A percentile compares a stretch with the other conserved stretches of the same genome.
Conservation (phyloP, 805 yeast species). For the Yamadazyma phyllophila region DNA sequence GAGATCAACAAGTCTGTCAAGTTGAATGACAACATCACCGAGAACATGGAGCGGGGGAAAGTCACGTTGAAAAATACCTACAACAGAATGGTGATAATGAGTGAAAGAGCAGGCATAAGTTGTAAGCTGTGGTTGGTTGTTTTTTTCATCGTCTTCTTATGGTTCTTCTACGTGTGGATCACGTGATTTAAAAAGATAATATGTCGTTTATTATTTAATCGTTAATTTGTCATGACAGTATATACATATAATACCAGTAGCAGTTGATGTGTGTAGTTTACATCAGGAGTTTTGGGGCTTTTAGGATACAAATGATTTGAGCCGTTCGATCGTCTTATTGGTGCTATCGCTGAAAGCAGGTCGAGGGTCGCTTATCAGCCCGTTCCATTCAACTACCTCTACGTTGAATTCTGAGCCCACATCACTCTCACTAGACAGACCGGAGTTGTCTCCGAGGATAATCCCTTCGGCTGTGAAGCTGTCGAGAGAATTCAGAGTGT, state of each 20-base stretch:
- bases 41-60: conserved; percentile 38
- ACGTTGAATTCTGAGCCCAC: neutral
- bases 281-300: neutral
- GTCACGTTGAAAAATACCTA: conserved; percentile 41
- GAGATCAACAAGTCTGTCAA: conserved; percentile 42
- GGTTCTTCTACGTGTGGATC: conserved; percentile 44
- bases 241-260: neutral
- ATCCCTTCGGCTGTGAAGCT: conserved; percentile 3
- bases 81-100: conserved; percentile 44
- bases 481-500: conserved; percentile 2
- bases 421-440: neutral
- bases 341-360: neutral
- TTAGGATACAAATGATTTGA: conserved; percentile 1
- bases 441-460: conserved; percentile 1
- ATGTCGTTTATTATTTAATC: neutral
- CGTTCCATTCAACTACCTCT: neutral
- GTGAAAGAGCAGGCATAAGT: conserved; percentile 44
- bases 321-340: conserved; percentile 1
- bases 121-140: conserved; percentile 46
- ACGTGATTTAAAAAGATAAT: conserved; percentile 3
- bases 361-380: neutral
- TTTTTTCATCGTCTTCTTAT: conserved; percentile 32
- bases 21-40: conserved; percentile 41
- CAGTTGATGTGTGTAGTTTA: neutral
- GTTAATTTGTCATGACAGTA: no score